Percentiles rank a stretch among this genome's conserved stretches.
Conservation (phyloP, 495 filamentous ascomycete genomes). For the Trichoderma gamsii region DNA sequence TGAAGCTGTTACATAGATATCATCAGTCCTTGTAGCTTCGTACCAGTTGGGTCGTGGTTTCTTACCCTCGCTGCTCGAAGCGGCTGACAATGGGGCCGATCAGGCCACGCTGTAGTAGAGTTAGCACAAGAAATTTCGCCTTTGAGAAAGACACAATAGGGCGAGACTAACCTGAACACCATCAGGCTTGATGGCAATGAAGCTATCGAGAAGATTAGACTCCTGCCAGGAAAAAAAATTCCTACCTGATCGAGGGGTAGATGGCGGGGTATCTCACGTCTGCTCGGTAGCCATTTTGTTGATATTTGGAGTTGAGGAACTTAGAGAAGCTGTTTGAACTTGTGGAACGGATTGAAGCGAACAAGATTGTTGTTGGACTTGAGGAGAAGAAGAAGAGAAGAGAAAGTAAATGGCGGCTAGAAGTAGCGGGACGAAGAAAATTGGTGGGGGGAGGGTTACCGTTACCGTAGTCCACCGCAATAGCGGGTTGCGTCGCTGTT, state of each 20-base stretch:
- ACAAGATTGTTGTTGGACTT: conserved; percentile 11
- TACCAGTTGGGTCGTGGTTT: conserved; percentile 5
- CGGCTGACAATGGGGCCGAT: conserved; percentile 92
- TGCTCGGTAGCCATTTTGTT: conserved; percentile 76
- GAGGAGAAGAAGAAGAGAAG: conserved; percentile 8
- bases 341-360: conserved; percentile 13
- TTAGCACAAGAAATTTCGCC: conserved; percentile 6
- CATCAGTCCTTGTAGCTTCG: conserved; percentile 13
- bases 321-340: conserved; percentile 37
- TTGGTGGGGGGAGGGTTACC: conserved; percentile 15
- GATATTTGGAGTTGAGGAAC: conserved; percentile 27
- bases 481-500: background rate
- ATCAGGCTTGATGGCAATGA: conserved; percentile 99
- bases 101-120: conserved; percentile 72
- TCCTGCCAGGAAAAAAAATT: conserved; percentile 21
- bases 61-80: conserved; percentile 87
- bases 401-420: conserved; percentile 26
- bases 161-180: conserved; percentile 80
- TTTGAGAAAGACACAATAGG: conserved; percentile 16
- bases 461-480: conserved; percentile 5
- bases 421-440: conserved; percentile 32
- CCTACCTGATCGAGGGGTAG: conserved; percentile 25
- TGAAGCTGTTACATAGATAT: conserved; percentile 58
- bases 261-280: conserved; percentile 62
- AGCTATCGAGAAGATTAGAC: conserved; percentile 57